Conservation (phyloP, 208 protist genomes). For the Zelonia costaricensis region DNA sequence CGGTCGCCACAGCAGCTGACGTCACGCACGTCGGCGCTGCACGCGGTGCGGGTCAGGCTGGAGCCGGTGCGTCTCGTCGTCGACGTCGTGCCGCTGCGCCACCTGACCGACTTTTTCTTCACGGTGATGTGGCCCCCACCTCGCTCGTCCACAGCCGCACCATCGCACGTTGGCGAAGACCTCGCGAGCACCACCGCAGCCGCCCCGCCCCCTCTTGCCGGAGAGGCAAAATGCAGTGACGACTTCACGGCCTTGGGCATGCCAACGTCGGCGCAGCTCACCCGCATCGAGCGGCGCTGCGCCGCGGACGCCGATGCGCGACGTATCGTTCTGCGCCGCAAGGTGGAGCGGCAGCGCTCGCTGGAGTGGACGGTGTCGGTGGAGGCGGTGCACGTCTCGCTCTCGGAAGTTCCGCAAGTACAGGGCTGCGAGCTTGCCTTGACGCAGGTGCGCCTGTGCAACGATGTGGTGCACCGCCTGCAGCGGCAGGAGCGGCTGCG, state of each 20-base stretch:
- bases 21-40: slow-evolving; percentile 10
- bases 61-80: slow-evolving; percentile 11
- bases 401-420: slow-evolving; percentile 19
- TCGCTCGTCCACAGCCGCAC: background rate
- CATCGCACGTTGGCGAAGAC: background rate
- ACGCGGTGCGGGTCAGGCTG: slow-evolving; percentile 5
- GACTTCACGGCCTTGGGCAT: slow-evolving; percentile 19
- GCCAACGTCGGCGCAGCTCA: background rate
- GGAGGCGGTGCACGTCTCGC: slow-evolving; percentile 17
- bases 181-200: too few relatives aligned
- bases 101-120: slow-evolving; percentile 26
- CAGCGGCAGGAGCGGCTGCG: slow-evolving; percentile 17
- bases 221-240: background rate
- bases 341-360: slow-evolving; percentile 20
- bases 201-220: too few relatives aligned
- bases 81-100: slow-evolving; percentile 24
- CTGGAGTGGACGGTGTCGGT: slow-evolving; percentile 25
- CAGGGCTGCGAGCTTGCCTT: slow-evolving; percentile 25
- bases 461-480: slow-evolving; percentile 18
- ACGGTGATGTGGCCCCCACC: slow-evolving; percentile 19
- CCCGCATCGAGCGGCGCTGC: slow-evolving; percentile 22
- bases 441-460: slow-evolving; percentile 9
- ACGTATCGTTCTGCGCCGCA: slow-evolving; percentile 20
- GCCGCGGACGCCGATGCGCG: slow-evolving; percentile 6
- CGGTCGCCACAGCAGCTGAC: slow-evolving; percentile 18